Conservation (phyloP, 148 eudicot genomes). For the Nepenthes mirabilis region DNA sequence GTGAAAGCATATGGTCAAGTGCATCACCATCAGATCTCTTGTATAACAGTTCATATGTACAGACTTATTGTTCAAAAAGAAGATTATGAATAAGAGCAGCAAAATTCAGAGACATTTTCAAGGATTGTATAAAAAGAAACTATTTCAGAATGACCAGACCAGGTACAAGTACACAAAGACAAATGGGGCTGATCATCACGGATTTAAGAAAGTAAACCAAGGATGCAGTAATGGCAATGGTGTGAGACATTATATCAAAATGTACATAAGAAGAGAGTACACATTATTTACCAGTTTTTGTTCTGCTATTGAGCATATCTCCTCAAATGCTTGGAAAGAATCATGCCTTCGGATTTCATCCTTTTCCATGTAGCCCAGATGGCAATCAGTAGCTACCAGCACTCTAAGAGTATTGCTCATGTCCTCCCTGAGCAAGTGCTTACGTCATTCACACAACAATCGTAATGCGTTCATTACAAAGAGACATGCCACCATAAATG, state of each 20-base stretch:
- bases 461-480: background rate
- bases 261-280: background rate
- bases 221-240: background rate
- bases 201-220: no score
- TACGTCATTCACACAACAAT: background rate
- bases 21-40: no score
- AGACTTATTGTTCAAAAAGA: no score
- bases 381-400: constrained; percentile 95
- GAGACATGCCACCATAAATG: no score
- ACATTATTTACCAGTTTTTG: constrained; percentile 50
- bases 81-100: background rate
- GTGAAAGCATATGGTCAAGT: no score
- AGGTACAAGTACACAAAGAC: no score
- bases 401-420: constrained; percentile 46
- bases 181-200: no score
- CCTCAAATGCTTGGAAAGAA: constrained; percentile 89
- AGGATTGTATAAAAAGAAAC: no score
- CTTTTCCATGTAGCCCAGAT: constrained; percentile 93
- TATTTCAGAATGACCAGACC: no score
- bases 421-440: constrained; percentile 43
- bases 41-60: no score
- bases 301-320: constrained; percentile 92
- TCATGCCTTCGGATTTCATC: constrained; percentile 95
- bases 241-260: background rate
- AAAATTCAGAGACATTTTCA: no score